Percentiles rank a stretch among this genome's conserved stretches.
Evolutionary conservation across 169 alveolate genomes (phyloP).

Genomic region (Neospora caninum): DNA sequence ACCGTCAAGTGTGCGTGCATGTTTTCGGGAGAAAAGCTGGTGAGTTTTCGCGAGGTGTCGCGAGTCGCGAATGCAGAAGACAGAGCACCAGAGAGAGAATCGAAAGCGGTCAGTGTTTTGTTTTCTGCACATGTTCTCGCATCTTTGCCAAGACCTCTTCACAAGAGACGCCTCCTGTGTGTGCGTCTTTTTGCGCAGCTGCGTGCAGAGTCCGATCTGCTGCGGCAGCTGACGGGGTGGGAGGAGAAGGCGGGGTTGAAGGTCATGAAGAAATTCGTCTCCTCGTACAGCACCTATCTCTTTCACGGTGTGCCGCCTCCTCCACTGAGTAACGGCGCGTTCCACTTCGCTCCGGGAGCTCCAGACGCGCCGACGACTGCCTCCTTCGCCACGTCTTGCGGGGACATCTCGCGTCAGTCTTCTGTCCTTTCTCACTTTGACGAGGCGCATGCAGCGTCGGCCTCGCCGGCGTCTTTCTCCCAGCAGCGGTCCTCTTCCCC

Average conservation of each 20-base stretch:
- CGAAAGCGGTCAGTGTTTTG: no score
- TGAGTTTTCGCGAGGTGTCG: no score
- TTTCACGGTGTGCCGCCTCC: constrained; percentile 53
- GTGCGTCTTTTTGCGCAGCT: constrained; percentile 18
- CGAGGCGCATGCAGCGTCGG: neutral
- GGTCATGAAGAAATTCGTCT: constrained; percentile 64
- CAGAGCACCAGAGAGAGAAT: no score
- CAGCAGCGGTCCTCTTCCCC: neutral
- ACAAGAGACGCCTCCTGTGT: no score
- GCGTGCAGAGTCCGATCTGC: constrained; percentile 45
- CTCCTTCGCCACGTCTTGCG: neutral
- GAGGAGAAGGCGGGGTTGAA: constrained; percentile 43
- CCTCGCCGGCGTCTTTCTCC: neutral
- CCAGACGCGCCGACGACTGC: constrained; percentile 29
- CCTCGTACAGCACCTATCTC: constrained; percentile 44
- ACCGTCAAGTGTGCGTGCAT: no score
- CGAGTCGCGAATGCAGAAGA: no score
- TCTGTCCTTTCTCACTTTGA: neutral
- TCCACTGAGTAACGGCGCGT: neutral
- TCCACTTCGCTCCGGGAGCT: neutral
- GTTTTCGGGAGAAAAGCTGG: no score
- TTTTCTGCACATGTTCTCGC: no score
- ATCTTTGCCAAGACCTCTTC: no score
- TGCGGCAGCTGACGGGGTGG: constrained; percentile 65
- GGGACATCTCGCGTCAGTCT: neutral